Evolutionary conservation across 2,329 filamentous ascomycete species (phyloP), one percentile per base, ranked within the genome.

Genomic region (Botryotinia calthae): DNA sequence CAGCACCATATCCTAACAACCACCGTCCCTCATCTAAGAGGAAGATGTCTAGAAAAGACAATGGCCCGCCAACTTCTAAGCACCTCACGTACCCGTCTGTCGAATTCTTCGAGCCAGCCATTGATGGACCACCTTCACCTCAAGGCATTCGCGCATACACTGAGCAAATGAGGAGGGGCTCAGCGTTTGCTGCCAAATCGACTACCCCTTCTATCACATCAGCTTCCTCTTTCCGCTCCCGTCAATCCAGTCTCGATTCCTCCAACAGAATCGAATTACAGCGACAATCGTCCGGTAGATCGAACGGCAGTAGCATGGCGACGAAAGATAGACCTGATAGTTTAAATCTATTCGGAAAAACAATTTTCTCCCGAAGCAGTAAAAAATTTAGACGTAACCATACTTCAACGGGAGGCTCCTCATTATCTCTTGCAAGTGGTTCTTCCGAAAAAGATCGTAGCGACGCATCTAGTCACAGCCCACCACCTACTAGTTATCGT

Each of bases 111-210:
- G 87, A 86, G 73, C 87, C 88, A 66, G 85, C 88, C 74, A 81
- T 90, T 72, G 87, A 90, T 76, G 87, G 87, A 28, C 88, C 88
- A 58, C 88, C 88, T 0, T 90, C 88, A 48, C 87, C 89, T 42
- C 86, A 88, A 77, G 85, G 85, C 74, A 85, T 89, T 76, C 86
- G 88, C 76, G 87, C 87, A 73, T 83, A 89, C 70, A 89, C 84
- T 79, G 86, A 86, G 79, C 86, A 89, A 81, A 86, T 89, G 84
- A 88, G 86, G 80, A 84, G 85, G 78, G 83, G 84, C 37, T 87
- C 87, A 37, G 82, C 84, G 71, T 80, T 81, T 74, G 85, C 85
- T 18, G 85, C 83, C 76, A 84, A 85, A 76, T 82, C 82, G 51
- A 85, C 83, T 77, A 78, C 77, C 40, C 80, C 84, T 48, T 85